Percentiles rank a stretch among this genome's conserved stretches.
phyloP scores from a whole-genome alignment of 306 rosid genomes.

The Luffa aegyptiaca region DNA sequence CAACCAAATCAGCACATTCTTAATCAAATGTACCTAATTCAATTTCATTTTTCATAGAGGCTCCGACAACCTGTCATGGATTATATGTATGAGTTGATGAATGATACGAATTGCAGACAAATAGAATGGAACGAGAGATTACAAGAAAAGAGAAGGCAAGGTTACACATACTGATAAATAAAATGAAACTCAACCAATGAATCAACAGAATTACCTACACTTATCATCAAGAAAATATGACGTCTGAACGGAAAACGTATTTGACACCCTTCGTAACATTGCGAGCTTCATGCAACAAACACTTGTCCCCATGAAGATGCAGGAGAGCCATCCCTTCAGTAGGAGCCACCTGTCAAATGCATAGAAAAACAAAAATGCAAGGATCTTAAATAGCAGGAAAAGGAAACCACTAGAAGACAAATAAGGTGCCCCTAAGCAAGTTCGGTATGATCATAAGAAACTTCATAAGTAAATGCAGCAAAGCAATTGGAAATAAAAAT shows the following conservation, averaged over 20 bases:
- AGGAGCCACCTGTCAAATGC: slow-evolving; percentile 56
- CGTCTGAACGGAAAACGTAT: slow-evolving; percentile 81
- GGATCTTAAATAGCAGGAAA: background rate
- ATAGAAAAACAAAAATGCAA: background rate
- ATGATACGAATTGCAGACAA: background rate
- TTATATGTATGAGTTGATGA: background rate
- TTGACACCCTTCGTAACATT: slow-evolving; percentile 74
- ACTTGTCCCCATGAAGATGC: slow-evolving; percentile 79
- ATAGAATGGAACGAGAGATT: background rate
- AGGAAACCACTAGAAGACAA: background rate
- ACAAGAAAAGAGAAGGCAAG: background rate
- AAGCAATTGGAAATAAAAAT: background rate
- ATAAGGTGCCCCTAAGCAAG: background rate
- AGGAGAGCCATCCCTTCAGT: slow-evolving; percentile 89
- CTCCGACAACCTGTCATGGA: background rate
- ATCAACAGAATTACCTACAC: background rate
- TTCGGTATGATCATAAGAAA: background rate
- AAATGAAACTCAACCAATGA: background rate
- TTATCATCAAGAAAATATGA: slow-evolving; percentile 50
- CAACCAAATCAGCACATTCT: background rate
- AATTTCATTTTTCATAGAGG: background rate
- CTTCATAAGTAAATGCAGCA: background rate
- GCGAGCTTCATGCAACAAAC: slow-evolving; percentile 90
- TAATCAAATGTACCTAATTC: background rate
- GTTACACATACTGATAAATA: background rate